These are phyloP conservation scores for Rubroboletus satanas DNA, from an alignment of 768 basidiomycete species.

Conservation along the genomic window DNA sequence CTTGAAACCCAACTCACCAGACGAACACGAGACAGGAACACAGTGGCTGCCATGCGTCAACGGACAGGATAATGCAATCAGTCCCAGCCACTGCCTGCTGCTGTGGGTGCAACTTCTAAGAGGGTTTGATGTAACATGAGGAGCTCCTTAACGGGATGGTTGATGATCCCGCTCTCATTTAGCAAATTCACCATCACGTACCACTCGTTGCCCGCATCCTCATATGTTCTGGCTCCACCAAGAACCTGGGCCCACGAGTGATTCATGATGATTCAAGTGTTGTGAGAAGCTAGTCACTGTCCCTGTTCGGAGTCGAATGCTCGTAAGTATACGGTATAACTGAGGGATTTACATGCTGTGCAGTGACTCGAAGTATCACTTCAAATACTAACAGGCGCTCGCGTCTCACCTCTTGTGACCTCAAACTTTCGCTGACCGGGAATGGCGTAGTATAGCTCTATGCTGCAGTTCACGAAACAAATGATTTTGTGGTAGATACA, in stretches of 20 bases:
- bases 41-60: neutral
- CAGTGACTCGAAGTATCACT: no score
- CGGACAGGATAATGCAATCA: neutral
- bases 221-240: no score
- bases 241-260: neutral
- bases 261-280: neutral
- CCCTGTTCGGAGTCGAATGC: neutral
- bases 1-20: neutral
- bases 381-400: no score
- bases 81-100: no score
- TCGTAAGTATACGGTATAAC: no score
- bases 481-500: neutral
- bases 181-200: neutral
- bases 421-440: neutral
- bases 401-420: no score
- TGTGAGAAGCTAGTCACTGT: neutral
- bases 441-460: neutral
- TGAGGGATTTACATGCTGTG: no score
- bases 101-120: neutral
- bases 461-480: neutral
- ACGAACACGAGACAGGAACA: neutral
- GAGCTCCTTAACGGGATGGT: neutral
- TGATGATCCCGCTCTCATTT: neutral
- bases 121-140: neutral
- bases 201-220: neutral